Percentiles rank a stretch among this genome's conserved stretches.
Conservation (phyloP, 2,329 filamentous ascomycete species). For the Botrytis hyacinthi region DNA sequence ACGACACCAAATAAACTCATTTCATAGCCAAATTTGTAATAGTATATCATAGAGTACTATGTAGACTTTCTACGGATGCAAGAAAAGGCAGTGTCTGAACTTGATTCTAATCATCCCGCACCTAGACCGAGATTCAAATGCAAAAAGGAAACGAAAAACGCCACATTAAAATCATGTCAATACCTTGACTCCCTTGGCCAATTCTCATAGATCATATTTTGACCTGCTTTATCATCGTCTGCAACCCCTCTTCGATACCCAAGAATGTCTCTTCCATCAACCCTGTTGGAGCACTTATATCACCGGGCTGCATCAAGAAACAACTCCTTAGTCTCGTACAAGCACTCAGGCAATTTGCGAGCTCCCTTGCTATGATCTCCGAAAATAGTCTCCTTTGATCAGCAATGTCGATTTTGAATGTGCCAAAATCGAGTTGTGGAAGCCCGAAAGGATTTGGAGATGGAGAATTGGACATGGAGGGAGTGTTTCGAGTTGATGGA, state of each 20-base stretch:
- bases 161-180: neutral
- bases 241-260: constrained; percentile 5
- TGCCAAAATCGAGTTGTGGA: constrained; percentile 6
- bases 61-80: no score
- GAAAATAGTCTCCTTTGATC: constrained; percentile 1
- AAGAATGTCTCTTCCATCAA: neutral
- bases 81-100: neutral
- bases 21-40: neutral
- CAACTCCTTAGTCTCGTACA: neutral
- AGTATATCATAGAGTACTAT: neutral
- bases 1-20: neutral
- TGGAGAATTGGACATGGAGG: neutral
- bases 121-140: neutral
- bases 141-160: neutral
- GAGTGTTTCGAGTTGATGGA: neutral
- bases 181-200: neutral
- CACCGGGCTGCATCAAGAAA: neutral
- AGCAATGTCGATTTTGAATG: constrained; percentile 12
- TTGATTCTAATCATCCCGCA: neutral
- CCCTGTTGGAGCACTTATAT: constrained; percentile 2
- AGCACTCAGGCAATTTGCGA: neutral
- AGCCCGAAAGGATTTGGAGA: neutral
- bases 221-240: neutral
- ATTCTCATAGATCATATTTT: neutral
- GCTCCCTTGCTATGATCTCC: neutral